These are phyloP conservation scores for Collybia mongolica DNA, from an alignment of 768 basidiomycete genomes.

Conservation along the genomic window DNA sequence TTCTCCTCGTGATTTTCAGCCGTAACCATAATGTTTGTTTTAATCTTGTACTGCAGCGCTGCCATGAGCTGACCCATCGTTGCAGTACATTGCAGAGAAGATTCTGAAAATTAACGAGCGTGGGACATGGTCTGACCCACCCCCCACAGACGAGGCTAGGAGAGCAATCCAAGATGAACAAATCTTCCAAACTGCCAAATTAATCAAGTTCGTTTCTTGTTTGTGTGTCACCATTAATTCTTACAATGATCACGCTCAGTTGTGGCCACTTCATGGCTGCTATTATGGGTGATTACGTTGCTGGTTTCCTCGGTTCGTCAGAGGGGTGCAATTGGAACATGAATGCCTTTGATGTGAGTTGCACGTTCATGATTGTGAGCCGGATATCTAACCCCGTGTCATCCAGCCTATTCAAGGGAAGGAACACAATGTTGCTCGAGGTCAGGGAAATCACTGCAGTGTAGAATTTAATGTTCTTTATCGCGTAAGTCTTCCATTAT, in stretches of 20 bases:
- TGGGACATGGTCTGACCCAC: conserved; percentile 42
- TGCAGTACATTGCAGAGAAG: conserved; percentile 51
- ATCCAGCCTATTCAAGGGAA: conserved; percentile 33
- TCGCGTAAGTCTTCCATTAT: conserved; percentile 23
- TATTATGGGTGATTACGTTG: conserved; percentile 57
- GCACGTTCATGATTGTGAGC: background rate
- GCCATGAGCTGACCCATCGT: background rate
- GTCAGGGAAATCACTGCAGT: conserved; percentile 64
- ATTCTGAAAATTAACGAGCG: conserved; percentile 57
- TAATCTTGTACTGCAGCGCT: no score
- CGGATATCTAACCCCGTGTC: background rate
- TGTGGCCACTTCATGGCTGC: conserved; percentile 54
- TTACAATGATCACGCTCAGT: conserved; percentile 17
- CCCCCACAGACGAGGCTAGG: conserved; percentile 24
- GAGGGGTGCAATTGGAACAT: conserved; percentile 55
- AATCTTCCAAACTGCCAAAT: conserved; percentile 54
- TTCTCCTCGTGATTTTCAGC: conserved; percentile 52
- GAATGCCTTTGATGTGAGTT: conserved; percentile 34
- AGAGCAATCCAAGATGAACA: conserved; percentile 46
- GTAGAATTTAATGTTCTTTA: conserved; percentile 66
- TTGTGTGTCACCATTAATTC: background rate
- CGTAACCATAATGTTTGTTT: conserved; percentile 56
- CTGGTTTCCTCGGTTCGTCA: conserved; percentile 52
- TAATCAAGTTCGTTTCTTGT: conserved; percentile 41
- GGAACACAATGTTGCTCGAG: conserved; percentile 38